Evolutionary conservation across 2,329 filamentous ascomycete genomes (phyloP).

Genomic region (Botrytis sinoallii): DNA sequence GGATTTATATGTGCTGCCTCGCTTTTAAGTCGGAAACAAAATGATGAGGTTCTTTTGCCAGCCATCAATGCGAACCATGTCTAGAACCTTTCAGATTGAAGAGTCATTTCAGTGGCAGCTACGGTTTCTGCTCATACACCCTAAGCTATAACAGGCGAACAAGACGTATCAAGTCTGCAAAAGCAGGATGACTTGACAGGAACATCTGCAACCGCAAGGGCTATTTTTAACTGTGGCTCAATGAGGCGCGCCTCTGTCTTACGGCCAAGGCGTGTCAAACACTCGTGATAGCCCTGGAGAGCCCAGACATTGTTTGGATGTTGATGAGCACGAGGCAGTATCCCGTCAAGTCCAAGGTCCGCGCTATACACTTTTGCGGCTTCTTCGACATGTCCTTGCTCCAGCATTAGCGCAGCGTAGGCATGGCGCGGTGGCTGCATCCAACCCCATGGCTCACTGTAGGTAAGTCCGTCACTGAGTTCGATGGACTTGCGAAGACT

Average conservation of each 20-base stretch:
- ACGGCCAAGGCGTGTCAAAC: constrained; percentile 54
- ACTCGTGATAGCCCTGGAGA: constrained; percentile 70
- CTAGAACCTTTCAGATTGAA: too few species aligned
- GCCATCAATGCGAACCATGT: too few species aligned
- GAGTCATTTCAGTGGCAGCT: too few species aligned
- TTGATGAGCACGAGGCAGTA: constrained; percentile 59
- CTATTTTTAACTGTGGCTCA: constrained; percentile 48
- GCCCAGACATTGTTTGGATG: constrained; percentile 76
- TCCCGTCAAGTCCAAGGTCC: constrained; percentile 58
- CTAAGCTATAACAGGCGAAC: too few species aligned
- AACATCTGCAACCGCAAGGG: constrained; percentile 57
- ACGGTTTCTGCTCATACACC: too few species aligned
- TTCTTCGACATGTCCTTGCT: constrained; percentile 58
- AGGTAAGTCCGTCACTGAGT: constrained; percentile 61
- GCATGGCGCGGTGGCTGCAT: constrained; percentile 73
- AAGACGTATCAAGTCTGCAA: constrained; percentile 41
- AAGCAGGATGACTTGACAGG: constrained; percentile 57
- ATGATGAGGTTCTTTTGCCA: too few species aligned
- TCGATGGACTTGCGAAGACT: constrained; percentile 56
- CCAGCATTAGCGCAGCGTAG: constrained; percentile 65
- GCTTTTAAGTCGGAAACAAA: too few species aligned
- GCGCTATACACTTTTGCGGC: constrained; percentile 57
- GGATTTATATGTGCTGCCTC: too few species aligned
- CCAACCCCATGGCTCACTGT: constrained; percentile 77
- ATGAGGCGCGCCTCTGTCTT: constrained; percentile 42